These are phyloP conservation scores for Xylaria sp. DNA, from an alignment of 2,329 filamentous ascomycete genomes.

Conservation along the genomic window DNA sequence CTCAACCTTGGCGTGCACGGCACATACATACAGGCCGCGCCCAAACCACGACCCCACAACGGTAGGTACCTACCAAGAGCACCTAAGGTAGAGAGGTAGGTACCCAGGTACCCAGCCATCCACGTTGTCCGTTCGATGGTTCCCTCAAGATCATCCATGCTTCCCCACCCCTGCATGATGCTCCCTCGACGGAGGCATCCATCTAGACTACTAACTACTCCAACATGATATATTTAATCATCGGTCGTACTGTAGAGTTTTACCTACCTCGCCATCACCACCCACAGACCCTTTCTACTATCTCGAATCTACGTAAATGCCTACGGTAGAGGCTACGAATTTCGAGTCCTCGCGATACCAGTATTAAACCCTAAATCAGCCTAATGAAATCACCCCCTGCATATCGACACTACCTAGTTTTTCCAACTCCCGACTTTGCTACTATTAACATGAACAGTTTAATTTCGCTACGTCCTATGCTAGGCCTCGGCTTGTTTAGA, in stretches of 20 bases:
- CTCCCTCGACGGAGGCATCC: background rate
- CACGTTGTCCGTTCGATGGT: background rate
- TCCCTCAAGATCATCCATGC: background rate
- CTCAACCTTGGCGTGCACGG: constrained; percentile 25
- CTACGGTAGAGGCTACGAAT: background rate
- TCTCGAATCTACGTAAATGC: background rate
- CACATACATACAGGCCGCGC: constrained; percentile 24
- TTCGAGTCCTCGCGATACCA: background rate
- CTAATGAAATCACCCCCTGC: background rate
- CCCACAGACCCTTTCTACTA: background rate
- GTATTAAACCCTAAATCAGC: background rate
- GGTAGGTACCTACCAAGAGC: background rate
- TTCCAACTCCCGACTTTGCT: constrained; percentile 7
- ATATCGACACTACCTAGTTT: background rate
- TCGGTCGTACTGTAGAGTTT: background rate
- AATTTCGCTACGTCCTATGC: background rate
- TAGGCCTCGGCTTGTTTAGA: background rate
- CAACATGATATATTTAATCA: background rate
- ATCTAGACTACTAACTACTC: background rate
- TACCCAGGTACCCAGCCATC: background rate
- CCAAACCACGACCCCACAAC: constrained; percentile 15
- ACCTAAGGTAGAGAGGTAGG: no score
- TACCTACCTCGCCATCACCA: background rate
- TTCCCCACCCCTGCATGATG: background rate
- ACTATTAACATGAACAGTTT: background rate